Evolutionary conservation across 805 yeast species (phyloP).

Genomic region (Kodamaea hsintzibuensis): DNA sequence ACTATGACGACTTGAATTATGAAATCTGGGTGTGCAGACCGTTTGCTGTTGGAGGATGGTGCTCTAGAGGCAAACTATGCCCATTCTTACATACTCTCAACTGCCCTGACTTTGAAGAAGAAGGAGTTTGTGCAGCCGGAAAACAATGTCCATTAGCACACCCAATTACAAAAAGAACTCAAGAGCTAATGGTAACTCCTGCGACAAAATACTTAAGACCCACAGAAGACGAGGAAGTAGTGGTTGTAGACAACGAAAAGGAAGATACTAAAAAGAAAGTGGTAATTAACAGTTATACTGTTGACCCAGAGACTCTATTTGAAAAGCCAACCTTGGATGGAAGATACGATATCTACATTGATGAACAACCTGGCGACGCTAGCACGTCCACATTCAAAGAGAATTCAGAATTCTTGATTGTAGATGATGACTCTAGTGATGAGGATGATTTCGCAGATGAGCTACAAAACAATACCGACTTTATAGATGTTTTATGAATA

Average conservation of each 20-base stretch:
- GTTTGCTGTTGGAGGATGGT: constrained; percentile 69
- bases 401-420: constrained; percentile 19
- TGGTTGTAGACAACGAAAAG: constrained; percentile 17
- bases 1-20: constrained; percentile 44
- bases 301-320: constrained; percentile 29
- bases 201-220: constrained; percentile 15
- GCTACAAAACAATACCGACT: constrained; percentile 25
- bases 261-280: not conserved
- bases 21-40: constrained; percentile 59
- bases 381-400: constrained; percentile 8
- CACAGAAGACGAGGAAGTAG: constrained; percentile 18
- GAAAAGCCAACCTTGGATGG: constrained; percentile 17
- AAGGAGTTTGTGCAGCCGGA: constrained; percentile 58
- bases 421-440: constrained; percentile 14
- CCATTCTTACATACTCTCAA: constrained; percentile 55
- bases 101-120: constrained; percentile 72
- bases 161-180: constrained; percentile 28
- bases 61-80: constrained; percentile 61
- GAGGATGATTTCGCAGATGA: constrained; percentile 16
- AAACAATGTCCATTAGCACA: constrained; percentile 56
- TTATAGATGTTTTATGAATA: constrained; percentile 16
- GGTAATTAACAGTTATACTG: constrained; percentile 34
- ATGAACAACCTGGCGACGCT: constrained; percentile 7
- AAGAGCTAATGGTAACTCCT: constrained; percentile 23
- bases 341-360: constrained; percentile 28